Conservation (phyloP, 192 early-diverging fungal species). For the Backusella liffmaniae region DNA sequence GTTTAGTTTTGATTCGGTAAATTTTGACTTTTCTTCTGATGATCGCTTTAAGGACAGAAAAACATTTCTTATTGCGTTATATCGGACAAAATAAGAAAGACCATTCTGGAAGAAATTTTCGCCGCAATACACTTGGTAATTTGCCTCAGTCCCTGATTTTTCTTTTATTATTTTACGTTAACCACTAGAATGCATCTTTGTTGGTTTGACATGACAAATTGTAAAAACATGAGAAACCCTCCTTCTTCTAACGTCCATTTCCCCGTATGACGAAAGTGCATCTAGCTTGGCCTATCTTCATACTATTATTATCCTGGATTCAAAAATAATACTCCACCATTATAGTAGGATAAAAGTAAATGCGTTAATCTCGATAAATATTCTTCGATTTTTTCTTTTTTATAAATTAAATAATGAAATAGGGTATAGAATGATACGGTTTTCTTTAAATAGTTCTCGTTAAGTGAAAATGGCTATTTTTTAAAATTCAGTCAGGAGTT, state of each 20-base stretch:
- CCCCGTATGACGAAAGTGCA: no score
- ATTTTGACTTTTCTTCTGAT: constrained; percentile 4
- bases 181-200: background rate
- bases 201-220: background rate
- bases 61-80: background rate
- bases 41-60: constrained; percentile 1
- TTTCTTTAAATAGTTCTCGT: background rate
- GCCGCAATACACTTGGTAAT: background rate
- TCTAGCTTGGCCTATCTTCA: no score
- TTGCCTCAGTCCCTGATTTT: background rate
- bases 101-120: background rate
- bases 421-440: background rate
- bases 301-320: background rate
- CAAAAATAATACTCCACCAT: background rate
- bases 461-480: background rate
- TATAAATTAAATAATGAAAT: background rate
- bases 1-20: constrained; percentile 5
- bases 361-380: background rate
- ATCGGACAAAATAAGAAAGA: background rate
- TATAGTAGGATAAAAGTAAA: background rate
- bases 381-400: background rate
- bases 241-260: background rate
- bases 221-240: background rate
- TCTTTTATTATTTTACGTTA: no score
- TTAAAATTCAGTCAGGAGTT: background rate